Evolutionary conservation across 352 stramenopile species (phyloP), one percentile per base, ranked within the genome.

Genomic region (Pythium apleroticum): DNA sequence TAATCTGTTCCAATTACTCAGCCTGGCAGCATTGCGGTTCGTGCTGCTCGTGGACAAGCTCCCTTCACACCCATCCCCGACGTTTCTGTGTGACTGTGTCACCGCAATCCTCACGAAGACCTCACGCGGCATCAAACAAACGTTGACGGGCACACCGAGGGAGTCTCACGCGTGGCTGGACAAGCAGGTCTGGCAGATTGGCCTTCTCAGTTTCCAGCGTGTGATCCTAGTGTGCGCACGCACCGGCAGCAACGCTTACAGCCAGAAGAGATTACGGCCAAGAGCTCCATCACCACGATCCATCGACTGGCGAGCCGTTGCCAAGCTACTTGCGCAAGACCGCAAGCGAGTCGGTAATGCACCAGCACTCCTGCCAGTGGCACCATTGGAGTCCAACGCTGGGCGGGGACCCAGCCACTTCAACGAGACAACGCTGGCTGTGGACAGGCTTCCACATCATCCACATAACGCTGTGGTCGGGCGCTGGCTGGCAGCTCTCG

Each of bases 1-100:
- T 7, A 91, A 91, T 35, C 11, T 88, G 8, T 91, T 84, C 49
- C 82, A 91, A 61, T 76, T 88, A 62, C 30, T 83, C 6, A 52
- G 76, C 12, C 63, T 90, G 19, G 63, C 74, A 30, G 80, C 78
- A 1, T 60, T 83, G 9, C 79, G 82, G 19, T 90, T 91, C 56
- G 61, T 67, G 4, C 45, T 82, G 49, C 66, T 91, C 35, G 56
- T 84, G 24, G 62, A 84, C 28, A 86, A 84, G 72, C 60, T 89
- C 35, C 80, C 80, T 4, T 80, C 85, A 80, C 33, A 50, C 35
- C 39, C 61, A 68, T 27, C 76, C 68, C 66, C 45, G 52, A 2
- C 57, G 6, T 90, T 89, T 58, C 81, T 91, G 39, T 57, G 73
- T 33, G 35, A 64, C 15, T 72, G 60, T 30, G 60, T 81, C 4